Evolutionary conservation across 371 early-diverging fungal genomes (phyloP).

Genomic region (Coemansia sp.): DNA sequence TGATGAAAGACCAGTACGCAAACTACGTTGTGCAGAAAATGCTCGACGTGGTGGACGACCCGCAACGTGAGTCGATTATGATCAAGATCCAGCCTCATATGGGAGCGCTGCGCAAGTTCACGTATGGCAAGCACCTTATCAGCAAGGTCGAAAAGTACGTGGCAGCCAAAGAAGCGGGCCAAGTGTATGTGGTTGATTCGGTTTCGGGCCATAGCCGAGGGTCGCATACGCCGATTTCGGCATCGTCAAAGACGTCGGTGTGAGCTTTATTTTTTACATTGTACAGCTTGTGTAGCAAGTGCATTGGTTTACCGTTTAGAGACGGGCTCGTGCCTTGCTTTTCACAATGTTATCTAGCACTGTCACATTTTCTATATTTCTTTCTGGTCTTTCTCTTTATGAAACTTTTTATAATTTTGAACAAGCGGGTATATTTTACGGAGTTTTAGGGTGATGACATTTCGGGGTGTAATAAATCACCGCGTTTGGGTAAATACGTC

Average conservation of each 20-base stretch:
- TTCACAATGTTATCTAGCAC: conserved; percentile 3
- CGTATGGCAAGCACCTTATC: conserved; percentile 95
- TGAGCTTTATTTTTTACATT: conserved; percentile 4
- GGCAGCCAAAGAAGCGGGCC: conserved; percentile 20
- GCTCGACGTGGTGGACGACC: conserved; percentile 92
- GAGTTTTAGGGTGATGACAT: too few species aligned
- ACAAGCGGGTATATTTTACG: too few species aligned
- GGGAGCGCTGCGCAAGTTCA: conserved; percentile 87
- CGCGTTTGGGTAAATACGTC: too few species aligned
- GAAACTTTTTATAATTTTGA: not conserved
- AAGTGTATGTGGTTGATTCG: not conserved
- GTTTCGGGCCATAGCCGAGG: conserved; percentile 7
- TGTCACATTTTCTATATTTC: conserved; percentile 3
- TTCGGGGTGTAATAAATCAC: too few species aligned
- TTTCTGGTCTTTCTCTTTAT: not conserved
- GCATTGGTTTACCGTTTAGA: not conserved
- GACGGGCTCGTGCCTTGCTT: not conserved
- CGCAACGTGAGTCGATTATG: conserved; percentile 82
- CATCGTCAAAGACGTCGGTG: conserved; percentile 11
- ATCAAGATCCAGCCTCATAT: conserved; percentile 87
- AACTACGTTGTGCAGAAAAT: conserved; percentile 99
- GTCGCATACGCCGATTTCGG: conserved; percentile 6
- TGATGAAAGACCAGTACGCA: conserved; percentile 99
- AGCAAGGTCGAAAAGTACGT: conserved; percentile 58
- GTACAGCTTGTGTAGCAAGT: conserved; percentile 7